phyloP scores from a whole-genome alignment of 1,284 basidiomycete genomes.

The Rhodotorula mucilaginosa region DNA sequence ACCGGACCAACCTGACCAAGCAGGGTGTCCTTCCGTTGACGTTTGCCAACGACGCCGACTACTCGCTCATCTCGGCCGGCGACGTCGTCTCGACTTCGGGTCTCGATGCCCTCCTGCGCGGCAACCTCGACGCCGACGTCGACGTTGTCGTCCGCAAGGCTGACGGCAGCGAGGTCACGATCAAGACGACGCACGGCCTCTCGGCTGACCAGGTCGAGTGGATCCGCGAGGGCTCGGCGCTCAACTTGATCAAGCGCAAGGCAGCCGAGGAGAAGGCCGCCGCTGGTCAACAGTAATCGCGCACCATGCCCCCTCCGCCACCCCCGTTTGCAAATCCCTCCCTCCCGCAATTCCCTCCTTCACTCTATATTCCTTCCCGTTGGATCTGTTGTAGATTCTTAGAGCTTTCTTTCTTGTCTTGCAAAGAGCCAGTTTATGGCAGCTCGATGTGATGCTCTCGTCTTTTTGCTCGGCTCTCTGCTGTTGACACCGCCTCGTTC shows the following conservation, averaged over 20 bases:
- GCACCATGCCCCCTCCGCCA: background rate
- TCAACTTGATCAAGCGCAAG: conserved; percentile 57
- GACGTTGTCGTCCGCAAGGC: conserved; percentile 68
- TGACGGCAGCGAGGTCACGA: conserved; percentile 63
- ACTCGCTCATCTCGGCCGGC: conserved; percentile 73
- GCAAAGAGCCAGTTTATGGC: too few species aligned
- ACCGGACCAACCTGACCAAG: conserved; percentile 82
- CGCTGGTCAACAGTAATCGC: background rate
- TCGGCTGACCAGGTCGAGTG: conserved; percentile 66
- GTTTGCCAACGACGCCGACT: conserved; percentile 83
- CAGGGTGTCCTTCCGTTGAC: conserved; percentile 90
- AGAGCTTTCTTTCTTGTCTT: background rate
- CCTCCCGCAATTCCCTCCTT: background rate
- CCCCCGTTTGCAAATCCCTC: background rate
- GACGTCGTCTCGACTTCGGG: conserved; percentile 64
- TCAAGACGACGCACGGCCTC: conserved; percentile 81
- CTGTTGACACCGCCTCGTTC: too few species aligned
- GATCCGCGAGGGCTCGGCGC: conserved; percentile 68
- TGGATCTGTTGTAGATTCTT: background rate
- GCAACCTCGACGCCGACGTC: conserved; percentile 57
- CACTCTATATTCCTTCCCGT: background rate
- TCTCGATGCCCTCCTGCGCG: conserved; percentile 55
- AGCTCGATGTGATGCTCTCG: too few species aligned
- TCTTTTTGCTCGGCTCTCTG: too few species aligned
- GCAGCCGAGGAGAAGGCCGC: conserved; percentile 20